phyloP scores from a whole-genome alignment of 495 filamentous ascomycete genomes.

The Ramalina peruviana region DNA sequence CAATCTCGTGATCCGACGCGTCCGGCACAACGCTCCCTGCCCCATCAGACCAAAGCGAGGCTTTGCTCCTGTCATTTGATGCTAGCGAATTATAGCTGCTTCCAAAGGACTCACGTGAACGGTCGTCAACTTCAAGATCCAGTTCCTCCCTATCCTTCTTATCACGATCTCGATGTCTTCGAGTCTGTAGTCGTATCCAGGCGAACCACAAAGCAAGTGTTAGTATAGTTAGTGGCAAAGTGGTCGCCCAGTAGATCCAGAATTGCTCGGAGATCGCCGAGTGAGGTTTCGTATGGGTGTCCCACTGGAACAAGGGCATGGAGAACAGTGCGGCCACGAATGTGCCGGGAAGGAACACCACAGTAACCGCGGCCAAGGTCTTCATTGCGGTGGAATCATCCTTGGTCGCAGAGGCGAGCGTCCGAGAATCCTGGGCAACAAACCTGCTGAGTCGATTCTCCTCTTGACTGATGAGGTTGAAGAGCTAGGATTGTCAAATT shows the following conservation, averaged over 20 bases:
- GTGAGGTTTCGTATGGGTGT: neutral
- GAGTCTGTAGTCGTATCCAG: neutral
- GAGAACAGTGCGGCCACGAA: constrained; percentile 6
- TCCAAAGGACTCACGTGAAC: too few relatives aligned
- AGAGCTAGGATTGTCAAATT: neutral
- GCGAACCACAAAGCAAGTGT: neutral
- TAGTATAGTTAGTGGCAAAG: constrained; percentile 1
- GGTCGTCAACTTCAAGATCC: too few relatives aligned
- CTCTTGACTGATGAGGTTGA: neutral
- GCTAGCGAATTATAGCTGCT: too few relatives aligned
- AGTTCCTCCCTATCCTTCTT: too few relatives aligned
- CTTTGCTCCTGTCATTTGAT: too few relatives aligned
- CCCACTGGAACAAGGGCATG: constrained; percentile 2
- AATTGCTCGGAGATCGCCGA: neutral
- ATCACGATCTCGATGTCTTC: too few relatives aligned
- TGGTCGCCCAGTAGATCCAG: constrained; percentile 6
- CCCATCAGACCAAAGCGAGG: too few relatives aligned
- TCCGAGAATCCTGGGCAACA: neutral
- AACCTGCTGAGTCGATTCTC: neutral
- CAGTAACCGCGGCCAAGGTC: constrained; percentile 13
- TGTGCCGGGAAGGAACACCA: constrained; percentile 17
- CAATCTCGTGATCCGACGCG: too few relatives aligned
- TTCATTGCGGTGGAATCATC: constrained; percentile 16
- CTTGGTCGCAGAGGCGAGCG: constrained; percentile 5
- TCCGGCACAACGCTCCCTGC: too few relatives aligned